These are phyloP conservation scores for Przewalskia tangutica DNA, from an alignment of 257 asterid genomes.

Conservation along the genomic window DNA sequence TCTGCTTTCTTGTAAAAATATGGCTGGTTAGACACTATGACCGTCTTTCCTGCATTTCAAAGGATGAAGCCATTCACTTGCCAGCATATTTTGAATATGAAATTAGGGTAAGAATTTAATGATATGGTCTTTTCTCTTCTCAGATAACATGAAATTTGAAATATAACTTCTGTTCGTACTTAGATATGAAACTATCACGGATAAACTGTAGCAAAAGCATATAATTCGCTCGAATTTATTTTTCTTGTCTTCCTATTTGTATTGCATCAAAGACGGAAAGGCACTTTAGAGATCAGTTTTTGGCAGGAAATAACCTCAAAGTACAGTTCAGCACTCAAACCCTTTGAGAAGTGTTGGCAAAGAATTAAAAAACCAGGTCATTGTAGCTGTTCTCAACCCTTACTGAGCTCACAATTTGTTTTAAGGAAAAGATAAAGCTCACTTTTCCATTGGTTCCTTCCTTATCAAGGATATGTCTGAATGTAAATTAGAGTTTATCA, in stretches of 20 bases:
- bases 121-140: background rate
- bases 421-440: background rate
- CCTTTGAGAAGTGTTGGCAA: background rate
- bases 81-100: background rate
- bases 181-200: background rate
- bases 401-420: background rate
- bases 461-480: background rate
- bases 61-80: background rate
- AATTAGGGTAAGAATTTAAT: background rate
- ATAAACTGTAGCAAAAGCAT: background rate
- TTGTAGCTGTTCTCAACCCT: background rate
- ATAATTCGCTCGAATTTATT: background rate
- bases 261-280: background rate
- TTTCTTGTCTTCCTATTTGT: background rate
- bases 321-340: background rate
- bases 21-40: conserved; percentile 91
- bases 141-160: background rate
- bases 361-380: background rate
- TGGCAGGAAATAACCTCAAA: background rate
- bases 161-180: background rate
- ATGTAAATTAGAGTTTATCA: background rate
- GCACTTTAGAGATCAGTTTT: background rate
- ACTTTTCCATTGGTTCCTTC: background rate
- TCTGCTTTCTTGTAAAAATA: conserved; percentile 90
- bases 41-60: conserved; percentile 62